phyloP scores from a whole-genome alignment of 371 early-diverging fungal species.

The Cokeromyces recurvatus region DNA sequence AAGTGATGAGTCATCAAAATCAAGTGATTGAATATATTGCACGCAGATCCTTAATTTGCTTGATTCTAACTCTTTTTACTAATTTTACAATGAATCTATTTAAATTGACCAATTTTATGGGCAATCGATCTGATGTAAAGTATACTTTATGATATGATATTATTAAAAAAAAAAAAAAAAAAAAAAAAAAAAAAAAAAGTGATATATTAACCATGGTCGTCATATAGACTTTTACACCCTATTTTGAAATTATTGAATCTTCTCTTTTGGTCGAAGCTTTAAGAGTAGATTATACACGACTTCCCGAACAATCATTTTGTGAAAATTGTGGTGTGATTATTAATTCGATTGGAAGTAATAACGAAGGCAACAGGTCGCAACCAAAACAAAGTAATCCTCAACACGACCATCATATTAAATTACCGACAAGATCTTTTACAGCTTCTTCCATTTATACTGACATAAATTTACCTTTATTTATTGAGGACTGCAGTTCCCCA shows the following conservation, averaged over 20 bases:
- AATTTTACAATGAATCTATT: slow-evolving; percentile 40
- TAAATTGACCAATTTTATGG: slow-evolving; percentile 33
- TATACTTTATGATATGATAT: no score
- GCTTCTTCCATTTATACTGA: no score
- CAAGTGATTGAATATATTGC: slow-evolving; percentile 40
- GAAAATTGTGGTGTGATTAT: slow-evolving; percentile 37
- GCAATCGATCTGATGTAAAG: slow-evolving; percentile 41
- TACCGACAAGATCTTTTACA: no score
- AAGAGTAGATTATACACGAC: slow-evolving; percentile 27
- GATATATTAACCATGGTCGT: no score
- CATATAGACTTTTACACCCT: slow-evolving; percentile 37
- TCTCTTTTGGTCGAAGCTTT: slow-evolving; percentile 41
- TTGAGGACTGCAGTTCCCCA: no score
- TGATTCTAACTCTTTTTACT: slow-evolving; percentile 32
- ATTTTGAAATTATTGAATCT: slow-evolving; percentile 39
- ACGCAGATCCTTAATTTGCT: slow-evolving; percentile 37
- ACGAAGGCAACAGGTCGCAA: not conserved
- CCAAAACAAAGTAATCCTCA: no score
- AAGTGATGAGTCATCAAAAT: slow-evolving; percentile 32
- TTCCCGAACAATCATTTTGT: slow-evolving; percentile 28
- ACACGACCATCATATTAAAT: no score
- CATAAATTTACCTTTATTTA: no score
- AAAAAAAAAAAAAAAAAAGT: no score
- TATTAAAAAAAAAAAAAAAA: no score
- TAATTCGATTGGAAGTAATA: slow-evolving; percentile 4